Evolutionary conservation across 1,284 basidiomycete species (phyloP), one percentile per base, ranked within the genome.

Genomic region (Sporisorium scitamineum): DNA sequence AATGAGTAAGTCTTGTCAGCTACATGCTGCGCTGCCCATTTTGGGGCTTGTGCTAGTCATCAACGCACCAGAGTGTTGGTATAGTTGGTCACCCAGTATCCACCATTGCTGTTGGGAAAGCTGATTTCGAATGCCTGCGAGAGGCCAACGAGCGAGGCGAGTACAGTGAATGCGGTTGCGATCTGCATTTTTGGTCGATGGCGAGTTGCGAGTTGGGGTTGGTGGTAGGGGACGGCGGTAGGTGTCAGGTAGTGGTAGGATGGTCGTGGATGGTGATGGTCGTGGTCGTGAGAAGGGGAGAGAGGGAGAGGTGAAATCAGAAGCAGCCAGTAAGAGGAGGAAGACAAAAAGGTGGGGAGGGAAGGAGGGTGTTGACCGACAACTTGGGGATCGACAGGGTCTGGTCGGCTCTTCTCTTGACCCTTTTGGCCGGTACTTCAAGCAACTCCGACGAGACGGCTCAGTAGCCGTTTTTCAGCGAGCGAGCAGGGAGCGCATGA

Each of bases 81-180:
- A 59, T 76, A 65, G 62, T 76, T 76, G 52, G 74, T 66, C 51
- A 79, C 76, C 76, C 76, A 79, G 57, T 79, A 79, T 13, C 76
- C 76, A 31, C 59, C 70, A 29, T 70, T 75, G 68, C 31, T 69
- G 76, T 78, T 78, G 24, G 76, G 76, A 34, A 78, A 78, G 20
- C 42, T 69, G 41, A 78, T 57, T 45, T 78, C 76, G 56, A 78
- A 78, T n/a, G 69, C 76, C 51, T 66, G 53, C 54, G 63, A 54
- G 34, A 65, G 48, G 37, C 63, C 59, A n/a, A 57, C 53, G 29
- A 68, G 24, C 37, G 68, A 70, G 8, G 60, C 71, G 39, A 76
- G 60, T 34, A 61, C 41, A 2, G 76, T 42, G 22, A 64, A 16
- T 20, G 63, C 50, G 42, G 55, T 48, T 24, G 70, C 26, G 47